A percentile compares a stretch with the other conserved stretches of the same genome.
phyloP scores from a whole-genome alignment of 78 protist genomes.

The Tieghemostelium lacteum region DNA sequence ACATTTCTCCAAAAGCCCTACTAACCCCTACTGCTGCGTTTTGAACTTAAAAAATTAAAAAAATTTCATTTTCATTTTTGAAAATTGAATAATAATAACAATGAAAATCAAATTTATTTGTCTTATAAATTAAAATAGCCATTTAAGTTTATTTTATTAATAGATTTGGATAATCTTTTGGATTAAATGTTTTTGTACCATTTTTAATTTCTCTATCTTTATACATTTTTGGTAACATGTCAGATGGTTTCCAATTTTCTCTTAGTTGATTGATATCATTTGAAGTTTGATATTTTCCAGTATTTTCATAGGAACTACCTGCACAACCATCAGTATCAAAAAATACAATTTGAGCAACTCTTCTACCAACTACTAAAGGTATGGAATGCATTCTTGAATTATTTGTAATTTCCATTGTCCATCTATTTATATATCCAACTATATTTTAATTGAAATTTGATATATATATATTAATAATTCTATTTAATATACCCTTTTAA shows the following conservation, averaged over 20 bases:
- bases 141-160: no score
- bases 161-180: no score
- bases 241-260: slow-evolving; percentile 31
- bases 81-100: no score
- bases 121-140: no score
- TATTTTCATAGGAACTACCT: slow-evolving; percentile 27
- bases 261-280: slow-evolving; percentile 11
- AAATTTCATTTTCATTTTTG: no score
- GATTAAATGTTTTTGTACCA: no score
- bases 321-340: slow-evolving; percentile 77
- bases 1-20: not conserved
- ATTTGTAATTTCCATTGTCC: slow-evolving; percentile 86
- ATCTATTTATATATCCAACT: slow-evolving; percentile 1
- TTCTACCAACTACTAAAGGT: slow-evolving; percentile 75
- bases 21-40: no score
- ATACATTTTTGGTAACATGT: slow-evolving; percentile 77
- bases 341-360: slow-evolving; percentile 83
- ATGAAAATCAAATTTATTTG: no score
- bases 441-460: not conserved
- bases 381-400: slow-evolving; percentile 74
- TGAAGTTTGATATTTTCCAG: slow-evolving; percentile 66
- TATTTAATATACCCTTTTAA: no score
- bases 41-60: no score
- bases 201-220: slow-evolving; percentile 74
- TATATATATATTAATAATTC: no score